Percentiles rank a stretch among this genome's conserved stretches.
Evolutionary conservation across 352 stramenopile species (phyloP).

Genomic region (Globisporangium spiculum): DNA sequence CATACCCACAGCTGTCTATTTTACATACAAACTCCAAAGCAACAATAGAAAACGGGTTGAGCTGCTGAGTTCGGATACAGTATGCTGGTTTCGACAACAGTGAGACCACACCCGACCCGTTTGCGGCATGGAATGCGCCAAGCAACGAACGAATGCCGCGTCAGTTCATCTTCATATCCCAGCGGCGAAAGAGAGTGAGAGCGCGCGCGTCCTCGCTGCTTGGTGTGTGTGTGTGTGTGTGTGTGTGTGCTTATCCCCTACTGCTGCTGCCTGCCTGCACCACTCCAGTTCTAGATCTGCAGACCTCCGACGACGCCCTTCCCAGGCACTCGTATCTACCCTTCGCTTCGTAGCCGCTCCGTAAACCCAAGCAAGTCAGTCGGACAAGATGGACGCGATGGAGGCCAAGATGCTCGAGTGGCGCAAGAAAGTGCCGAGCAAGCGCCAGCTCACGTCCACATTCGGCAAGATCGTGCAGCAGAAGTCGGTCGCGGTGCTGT

Average conservation of each 20-base stretch:
- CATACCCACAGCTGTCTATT: background rate
- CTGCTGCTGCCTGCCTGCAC: background rate
- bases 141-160: background rate
- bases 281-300: background rate
- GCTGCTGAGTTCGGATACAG: background rate
- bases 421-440: constrained; percentile 72
- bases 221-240: background rate
- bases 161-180: background rate
- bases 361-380: background rate
- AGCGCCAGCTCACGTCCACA: constrained; percentile 56
- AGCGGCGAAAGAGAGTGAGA: background rate
- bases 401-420: constrained; percentile 66
- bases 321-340: background rate
- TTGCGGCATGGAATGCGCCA: background rate
- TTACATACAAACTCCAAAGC: background rate
- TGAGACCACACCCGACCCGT: background rate
- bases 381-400: constrained; percentile 38
- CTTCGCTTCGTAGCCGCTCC: background rate
- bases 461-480: constrained; percentile 78
- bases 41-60: background rate
- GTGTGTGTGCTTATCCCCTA: background rate
- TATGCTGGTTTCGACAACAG: background rate
- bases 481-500: constrained; percentile 71
- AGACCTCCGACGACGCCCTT: background rate
- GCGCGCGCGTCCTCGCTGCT: background rate